Base-by-base conservation (phyloP, 805 yeast species). In the Myxozyma melibiosi region DNA sequence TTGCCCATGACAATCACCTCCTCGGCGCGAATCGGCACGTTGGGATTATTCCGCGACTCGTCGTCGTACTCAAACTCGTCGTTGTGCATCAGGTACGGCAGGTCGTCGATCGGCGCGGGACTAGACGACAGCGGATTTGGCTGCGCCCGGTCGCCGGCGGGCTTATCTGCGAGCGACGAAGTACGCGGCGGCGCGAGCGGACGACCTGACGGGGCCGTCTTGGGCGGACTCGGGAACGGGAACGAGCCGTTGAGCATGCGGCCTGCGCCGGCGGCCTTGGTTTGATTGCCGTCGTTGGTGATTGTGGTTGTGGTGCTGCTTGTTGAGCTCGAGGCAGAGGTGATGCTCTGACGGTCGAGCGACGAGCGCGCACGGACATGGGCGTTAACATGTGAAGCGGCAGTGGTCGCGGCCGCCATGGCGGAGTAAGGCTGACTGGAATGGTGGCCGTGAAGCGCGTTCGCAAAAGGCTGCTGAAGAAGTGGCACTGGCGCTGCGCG, bases 1-100 rank as follows among this genome's bases (percentile, higher is more conserved):
- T 55, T 56, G 8, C 67, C 67, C 51, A 63, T 50, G 40, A 62
- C 56, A 22, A 65, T 47, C 24, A 65, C 63, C 27, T 65, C 67
- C 14, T 65, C 67, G 11, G 64, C 49, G 22, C 55, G 53, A 27
- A 57, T 60, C 16, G 56, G 60, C 11, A 45, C 42, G 30, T 50
- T 53, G 2, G 46, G 47, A 24, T 31, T 33, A 11, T 27, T 25
- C 9, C 38, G 49, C 9, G 40, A 31, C 11, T 57, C 62, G 30
- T 48, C 53, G 41, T 60, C 64, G 44, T 53, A 60, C 5, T 57
- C 64, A 40, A 60, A 60, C 28, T 60, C 61, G 30, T 58, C 63
- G 41, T 43, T 40, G n/a, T 20, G 45, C 28, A 37, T 42, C 41
- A 38, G 13, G 20, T 38, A 54, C 22, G 51, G 35, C 34, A 31